A percentile compares a stretch with the other conserved stretches of the same genome.
Evolutionary conservation across 441 rosid genomes (phyloP).

Genomic region (Flueggea neowawraea): DNA sequence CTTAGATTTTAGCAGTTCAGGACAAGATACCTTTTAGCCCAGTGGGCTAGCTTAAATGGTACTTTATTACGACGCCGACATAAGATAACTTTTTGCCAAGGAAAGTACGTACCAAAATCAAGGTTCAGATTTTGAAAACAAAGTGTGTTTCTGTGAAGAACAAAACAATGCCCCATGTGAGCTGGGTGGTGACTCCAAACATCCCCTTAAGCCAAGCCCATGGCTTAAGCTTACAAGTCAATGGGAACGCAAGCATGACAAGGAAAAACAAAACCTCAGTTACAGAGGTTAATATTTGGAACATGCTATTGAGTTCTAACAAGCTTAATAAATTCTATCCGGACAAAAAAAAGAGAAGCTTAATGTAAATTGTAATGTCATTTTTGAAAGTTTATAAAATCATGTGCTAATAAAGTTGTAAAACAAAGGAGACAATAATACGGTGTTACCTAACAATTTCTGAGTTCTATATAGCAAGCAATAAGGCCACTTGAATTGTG

Average conservation of each 20-base stretch:
- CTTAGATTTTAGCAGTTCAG: not conserved
- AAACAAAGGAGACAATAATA: too few species aligned
- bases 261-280: not conserved
- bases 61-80: constrained; percentile 5
- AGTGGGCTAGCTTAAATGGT: not conserved
- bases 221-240: not conserved
- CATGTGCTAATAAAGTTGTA: too few species aligned
- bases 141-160: not conserved
- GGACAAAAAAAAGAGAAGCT: too few species aligned
- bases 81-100: constrained; percentile 2
- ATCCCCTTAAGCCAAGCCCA: not conserved
- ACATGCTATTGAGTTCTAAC: too few species aligned
- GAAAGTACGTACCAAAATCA: constrained; percentile 15
- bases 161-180: constrained; percentile 5
- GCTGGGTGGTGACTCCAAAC: not conserved
- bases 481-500: too few species aligned
- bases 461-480: too few species aligned
- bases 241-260: not conserved
- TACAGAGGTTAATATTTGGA: too few species aligned
- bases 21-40: not conserved
- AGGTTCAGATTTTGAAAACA: constrained; percentile 12
- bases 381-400: too few species aligned
- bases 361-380: too few species aligned
- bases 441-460: too few species aligned
- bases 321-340: too few species aligned